Percentiles rank a stretch among this genome's conserved stretches.
Conservation (phyloP, 1,284 basidiomycete genomes). For the Anthracocystis setariae region DNA sequence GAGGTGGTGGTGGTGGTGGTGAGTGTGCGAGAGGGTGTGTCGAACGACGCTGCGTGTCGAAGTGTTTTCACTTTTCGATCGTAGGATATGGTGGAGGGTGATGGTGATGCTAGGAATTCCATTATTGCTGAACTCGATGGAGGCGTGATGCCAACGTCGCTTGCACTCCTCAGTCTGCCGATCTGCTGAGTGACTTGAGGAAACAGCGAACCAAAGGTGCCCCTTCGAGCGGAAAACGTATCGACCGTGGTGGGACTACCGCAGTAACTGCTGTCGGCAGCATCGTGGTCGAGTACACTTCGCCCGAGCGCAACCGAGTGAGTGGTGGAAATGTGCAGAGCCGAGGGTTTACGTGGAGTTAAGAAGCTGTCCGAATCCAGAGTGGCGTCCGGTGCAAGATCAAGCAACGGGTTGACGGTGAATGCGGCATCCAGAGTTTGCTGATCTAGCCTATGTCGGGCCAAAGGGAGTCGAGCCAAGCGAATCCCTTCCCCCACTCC, state of each 20-base stretch:
- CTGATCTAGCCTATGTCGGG: conserved; percentile 8
- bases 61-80: not conserved
- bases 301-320: not conserved
- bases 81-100: not conserved
- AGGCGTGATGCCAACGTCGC: conserved; percentile 7
- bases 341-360: conserved; percentile 7
- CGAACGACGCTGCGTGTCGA: conserved; percentile 15
- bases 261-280: not conserved
- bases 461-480: conserved; percentile 21
- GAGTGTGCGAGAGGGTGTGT: conserved; percentile 1
- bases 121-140: conserved; percentile 29
- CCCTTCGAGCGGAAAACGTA: conserved; percentile 7
- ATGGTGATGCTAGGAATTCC: conserved; percentile 18
- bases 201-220: conserved; percentile 18
- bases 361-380: not conserved
- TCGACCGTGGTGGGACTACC: conserved; percentile 3
- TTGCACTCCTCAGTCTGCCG: not conserved
- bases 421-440: conserved; percentile 25
- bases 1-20: not conserved
- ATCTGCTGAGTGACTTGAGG: not conserved
- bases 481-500: conserved; percentile 5
- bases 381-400: conserved; percentile 5
- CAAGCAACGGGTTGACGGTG: conserved; percentile 2
- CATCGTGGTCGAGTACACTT: conserved; percentile 1
- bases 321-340: conserved; percentile 6